These are phyloP conservation scores for Septoria petroselini DNA, from an alignment of 2,329 filamentous ascomycete species.

Conservation along the genomic window DNA sequence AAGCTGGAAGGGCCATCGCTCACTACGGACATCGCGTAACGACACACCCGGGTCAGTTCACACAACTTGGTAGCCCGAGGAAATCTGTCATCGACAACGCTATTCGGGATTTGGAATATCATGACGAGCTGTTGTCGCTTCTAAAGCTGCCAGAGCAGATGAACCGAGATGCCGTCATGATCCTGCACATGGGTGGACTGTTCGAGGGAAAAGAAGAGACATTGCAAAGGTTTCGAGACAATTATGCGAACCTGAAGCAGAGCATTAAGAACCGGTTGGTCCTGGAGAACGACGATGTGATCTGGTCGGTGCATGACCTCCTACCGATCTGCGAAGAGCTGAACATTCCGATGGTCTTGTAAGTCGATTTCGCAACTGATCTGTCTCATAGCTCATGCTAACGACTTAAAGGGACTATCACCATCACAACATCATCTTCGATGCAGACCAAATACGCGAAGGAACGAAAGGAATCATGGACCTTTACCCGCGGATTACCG, in stretches of 20 bases:
- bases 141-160: constrained; percentile 73
- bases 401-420: constrained; percentile 64
- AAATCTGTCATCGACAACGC: constrained; percentile 72
- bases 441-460: constrained; percentile 68
- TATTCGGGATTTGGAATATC: constrained; percentile 79
- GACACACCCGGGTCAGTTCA: constrained; percentile 89
- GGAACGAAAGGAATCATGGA: constrained; percentile 77
- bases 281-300: constrained; percentile 90
- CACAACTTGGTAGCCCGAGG: constrained; percentile 81
- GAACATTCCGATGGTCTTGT: constrained; percentile 84
- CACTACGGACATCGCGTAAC: constrained; percentile 81
- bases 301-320: constrained; percentile 88
- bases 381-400: neutral
- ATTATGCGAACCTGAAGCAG: constrained; percentile 65
- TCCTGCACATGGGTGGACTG: constrained; percentile 86
- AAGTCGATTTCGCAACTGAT: neutral
- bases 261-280: constrained; percentile 78
- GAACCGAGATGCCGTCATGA: constrained; percentile 86
- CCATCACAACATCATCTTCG: constrained; percentile 92
- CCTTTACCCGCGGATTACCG: constrained; percentile 71
- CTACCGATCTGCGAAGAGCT: constrained; percentile 87
- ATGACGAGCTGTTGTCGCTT: constrained; percentile 77
- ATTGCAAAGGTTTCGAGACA: constrained; percentile 70
- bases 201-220: constrained; percentile 84
- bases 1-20: constrained; percentile 72